A percentile compares a stretch with the other conserved stretches of the same genome.
Conservation (phyloP, 2,329 filamentous ascomycete species). For the Parafenestella ontariensis region DNA sequence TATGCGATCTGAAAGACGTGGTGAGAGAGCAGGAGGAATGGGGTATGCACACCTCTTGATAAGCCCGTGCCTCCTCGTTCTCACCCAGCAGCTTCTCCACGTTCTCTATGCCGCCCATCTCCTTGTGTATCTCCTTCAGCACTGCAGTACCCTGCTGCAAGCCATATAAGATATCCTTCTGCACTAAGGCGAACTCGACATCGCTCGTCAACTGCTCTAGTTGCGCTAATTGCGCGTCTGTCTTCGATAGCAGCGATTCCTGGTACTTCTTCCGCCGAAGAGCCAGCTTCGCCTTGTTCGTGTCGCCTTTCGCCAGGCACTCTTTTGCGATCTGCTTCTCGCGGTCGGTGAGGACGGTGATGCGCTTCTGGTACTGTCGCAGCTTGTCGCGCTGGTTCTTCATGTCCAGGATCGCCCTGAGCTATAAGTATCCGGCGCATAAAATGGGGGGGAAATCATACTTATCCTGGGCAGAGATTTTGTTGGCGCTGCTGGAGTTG, state of each 20-base stretch:
- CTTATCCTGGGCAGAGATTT: conserved; percentile 85
- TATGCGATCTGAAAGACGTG: not conserved
- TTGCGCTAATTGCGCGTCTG: conserved; percentile 91
- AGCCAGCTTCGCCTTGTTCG: conserved; percentile 81
- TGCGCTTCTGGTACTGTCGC: conserved; percentile 92
- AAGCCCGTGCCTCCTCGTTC: conserved; percentile 86
- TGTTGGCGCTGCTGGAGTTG: conserved; percentile 68
- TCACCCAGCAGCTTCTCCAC: conserved; percentile 97
- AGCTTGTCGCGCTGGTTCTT: conserved; percentile 98
- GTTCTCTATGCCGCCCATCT: conserved; percentile 94
- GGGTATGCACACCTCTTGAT: conserved; percentile 73
- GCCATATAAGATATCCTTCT: conserved; percentile 94
- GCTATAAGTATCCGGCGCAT: conserved; percentile 12
- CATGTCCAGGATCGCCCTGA: conserved; percentile 93
- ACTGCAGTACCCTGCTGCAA: conserved; percentile 91
- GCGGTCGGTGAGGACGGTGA: conserved; percentile 81
- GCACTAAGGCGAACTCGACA: conserved; percentile 95
- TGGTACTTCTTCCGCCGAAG: conserved; percentile 97
- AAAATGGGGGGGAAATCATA: conserved; percentile 47
- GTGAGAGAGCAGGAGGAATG: not conserved
- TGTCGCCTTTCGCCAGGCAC: conserved; percentile 82
- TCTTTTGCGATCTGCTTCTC: conserved; percentile 86
- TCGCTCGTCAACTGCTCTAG: conserved; percentile 85
- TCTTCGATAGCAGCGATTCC: conserved; percentile 85
- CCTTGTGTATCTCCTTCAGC: conserved; percentile 86